Percentiles rank a stretch among this genome's conserved stretches.
These are phyloP conservation scores for Cryptomeria japonica DNA, from an alignment of 75 land plant species.

Conservation along the genomic window DNA sequence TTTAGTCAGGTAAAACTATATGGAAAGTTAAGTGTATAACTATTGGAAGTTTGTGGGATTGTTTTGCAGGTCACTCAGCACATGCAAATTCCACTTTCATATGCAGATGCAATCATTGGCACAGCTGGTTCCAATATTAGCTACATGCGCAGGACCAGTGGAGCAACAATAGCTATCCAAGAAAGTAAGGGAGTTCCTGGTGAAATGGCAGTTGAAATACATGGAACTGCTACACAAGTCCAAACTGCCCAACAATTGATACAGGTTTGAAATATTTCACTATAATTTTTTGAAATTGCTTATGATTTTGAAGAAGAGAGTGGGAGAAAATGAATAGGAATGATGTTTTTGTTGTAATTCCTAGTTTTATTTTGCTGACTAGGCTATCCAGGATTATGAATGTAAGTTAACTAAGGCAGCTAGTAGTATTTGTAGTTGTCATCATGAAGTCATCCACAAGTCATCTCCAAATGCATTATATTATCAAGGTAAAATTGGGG, in stretches of 20 bases:
- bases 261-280: conserved; percentile 48
- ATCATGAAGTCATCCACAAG: background rate
- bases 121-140: conserved; percentile 89
- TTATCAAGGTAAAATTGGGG: background rate
- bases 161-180: conserved; percentile 92
- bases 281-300: background rate
- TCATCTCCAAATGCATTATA: background rate
- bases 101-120: conserved; percentile 97
- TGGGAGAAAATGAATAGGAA: background rate
- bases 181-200: conserved; percentile 86
- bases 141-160: conserved; percentile 93
- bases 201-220: conserved; percentile 97
- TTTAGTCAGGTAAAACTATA: background rate
- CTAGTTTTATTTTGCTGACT: background rate
- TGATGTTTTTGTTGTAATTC: background rate
- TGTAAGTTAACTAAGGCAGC: background rate
- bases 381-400: background rate
- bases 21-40: background rate
- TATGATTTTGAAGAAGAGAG: background rate
- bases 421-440: background rate
- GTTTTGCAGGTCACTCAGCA: conserved; percentile 82
- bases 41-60: background rate
- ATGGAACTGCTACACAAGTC: conserved; percentile 88
- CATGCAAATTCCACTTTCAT: conserved; percentile 91
- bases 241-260: conserved; percentile 94